phyloP scores from a whole-genome alignment of 306 rosid genomes.

The Crotalaria pallida region DNA sequence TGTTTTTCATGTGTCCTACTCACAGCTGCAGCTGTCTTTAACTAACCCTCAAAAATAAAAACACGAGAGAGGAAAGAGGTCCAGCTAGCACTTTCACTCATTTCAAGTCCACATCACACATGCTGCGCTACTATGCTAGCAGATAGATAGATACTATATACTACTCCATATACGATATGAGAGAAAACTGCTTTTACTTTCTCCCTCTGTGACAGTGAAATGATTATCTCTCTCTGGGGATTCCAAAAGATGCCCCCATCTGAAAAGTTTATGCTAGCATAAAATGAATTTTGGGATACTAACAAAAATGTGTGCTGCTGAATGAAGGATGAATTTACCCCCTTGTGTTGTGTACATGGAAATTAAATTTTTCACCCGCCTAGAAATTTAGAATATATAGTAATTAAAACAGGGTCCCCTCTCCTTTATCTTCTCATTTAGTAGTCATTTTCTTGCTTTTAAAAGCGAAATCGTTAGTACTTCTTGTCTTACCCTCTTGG shows the following conservation, averaged over 20 bases:
- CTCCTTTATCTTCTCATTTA: not conserved
- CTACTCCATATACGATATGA: no score
- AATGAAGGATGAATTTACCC: not conserved
- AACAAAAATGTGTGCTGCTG: not conserved
- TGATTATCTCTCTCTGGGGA: conserved; percentile 17
- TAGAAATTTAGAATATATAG: no score
- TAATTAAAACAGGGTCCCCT: not conserved
- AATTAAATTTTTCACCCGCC: not conserved
- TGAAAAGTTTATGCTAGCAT: not conserved
- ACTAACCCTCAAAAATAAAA: not conserved
- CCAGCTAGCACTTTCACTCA: no score
- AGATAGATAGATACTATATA: no score
- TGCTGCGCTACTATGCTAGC: conserved; percentile 21
- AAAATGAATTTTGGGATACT: not conserved
- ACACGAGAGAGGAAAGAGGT: not conserved
- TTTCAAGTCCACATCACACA: conserved; percentile 27
- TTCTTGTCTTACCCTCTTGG: not conserved
- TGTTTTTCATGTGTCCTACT: conserved; percentile 8
- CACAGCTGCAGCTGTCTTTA: conserved; percentile 10
- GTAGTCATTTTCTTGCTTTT: not conserved
- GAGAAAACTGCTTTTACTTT: conserved; percentile 17
- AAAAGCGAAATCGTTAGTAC: not conserved
- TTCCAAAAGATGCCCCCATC: conserved; percentile 12
- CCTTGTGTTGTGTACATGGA: not conserved
- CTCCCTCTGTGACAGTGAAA: conserved; percentile 3